A percentile compares a stretch with the other conserved stretches of the same genome.
These are phyloP conservation scores for Phytophthora vignae DNA, from an alignment of 352 stramenopile genomes.

Conservation along the genomic window DNA sequence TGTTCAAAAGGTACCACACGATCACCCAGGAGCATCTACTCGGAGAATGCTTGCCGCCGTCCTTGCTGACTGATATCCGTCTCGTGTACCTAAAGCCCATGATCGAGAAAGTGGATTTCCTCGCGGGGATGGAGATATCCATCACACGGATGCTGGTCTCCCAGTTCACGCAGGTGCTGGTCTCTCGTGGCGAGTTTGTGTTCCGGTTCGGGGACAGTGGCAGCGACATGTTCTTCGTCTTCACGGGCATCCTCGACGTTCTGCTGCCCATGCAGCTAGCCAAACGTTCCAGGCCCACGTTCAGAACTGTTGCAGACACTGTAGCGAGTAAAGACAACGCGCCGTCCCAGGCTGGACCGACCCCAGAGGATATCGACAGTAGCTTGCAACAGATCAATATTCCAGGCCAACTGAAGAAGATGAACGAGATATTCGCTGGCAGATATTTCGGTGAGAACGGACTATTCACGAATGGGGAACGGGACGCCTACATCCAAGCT, in stretches of 20 bases:
- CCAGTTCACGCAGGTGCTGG: slow-evolving; percentile 63
- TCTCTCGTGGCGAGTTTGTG: slow-evolving; percentile 49
- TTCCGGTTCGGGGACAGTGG: slow-evolving; percentile 47
- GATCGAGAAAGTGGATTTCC: slow-evolving; percentile 66
- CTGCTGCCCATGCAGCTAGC: slow-evolving; percentile 29
- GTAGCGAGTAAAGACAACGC: not conserved
- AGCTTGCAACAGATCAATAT: not conserved
- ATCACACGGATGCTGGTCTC: slow-evolving; percentile 70
- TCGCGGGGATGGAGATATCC: slow-evolving; percentile 52
- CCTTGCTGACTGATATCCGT: slow-evolving; percentile 64
- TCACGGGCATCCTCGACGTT: slow-evolving; percentile 52
- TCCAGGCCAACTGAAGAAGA: not conserved
- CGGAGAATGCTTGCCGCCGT: slow-evolving; percentile 57
- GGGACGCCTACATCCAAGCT: not conserved
- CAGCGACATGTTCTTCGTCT: slow-evolving; percentile 65
- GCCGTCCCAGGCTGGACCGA: not conserved
- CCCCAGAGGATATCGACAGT: not conserved
- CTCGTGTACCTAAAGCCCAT: slow-evolving; percentile 68
- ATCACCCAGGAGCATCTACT: slow-evolving; percentile 72
- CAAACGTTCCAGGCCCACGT: not conserved
- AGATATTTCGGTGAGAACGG: slow-evolving; percentile 1
- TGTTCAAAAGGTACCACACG: slow-evolving; percentile 68
- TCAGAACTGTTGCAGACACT: not conserved
- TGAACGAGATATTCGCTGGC: not conserved
- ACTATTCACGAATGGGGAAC: not conserved